These are phyloP conservation scores for Carex arenaria DNA, from an alignment of 202 grass and related monocot species.

Conservation along the genomic window DNA sequence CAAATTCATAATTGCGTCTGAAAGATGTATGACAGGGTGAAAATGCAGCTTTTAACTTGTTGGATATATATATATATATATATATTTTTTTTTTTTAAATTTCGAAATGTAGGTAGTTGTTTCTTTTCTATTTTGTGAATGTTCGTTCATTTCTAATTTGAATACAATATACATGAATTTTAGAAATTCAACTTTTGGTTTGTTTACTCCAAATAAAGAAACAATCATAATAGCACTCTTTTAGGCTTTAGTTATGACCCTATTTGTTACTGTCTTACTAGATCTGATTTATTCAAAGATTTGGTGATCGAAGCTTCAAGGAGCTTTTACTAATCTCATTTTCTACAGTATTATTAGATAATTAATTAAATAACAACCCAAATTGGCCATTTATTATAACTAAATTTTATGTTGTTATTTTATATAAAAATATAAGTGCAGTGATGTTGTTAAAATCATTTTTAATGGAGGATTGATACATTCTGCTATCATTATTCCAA, in stretches of 20 bases:
- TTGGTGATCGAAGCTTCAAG: neutral
- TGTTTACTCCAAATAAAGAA: neutral
- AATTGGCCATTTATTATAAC: neutral
- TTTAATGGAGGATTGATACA: neutral
- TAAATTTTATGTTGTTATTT: neutral
- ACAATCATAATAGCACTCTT: neutral
- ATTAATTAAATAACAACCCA: neutral
- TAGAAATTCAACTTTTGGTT: neutral
- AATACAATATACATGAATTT: neutral
- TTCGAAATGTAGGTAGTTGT: neutral
- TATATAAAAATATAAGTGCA: neutral
- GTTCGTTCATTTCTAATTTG: neutral
- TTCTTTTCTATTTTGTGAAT: neutral
- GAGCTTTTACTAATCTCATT: neutral
- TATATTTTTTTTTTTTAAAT: neutral
- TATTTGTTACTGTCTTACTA: neutral
- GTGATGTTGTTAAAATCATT: neutral
- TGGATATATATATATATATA: too few species aligned
- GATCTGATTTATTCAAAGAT: neutral
- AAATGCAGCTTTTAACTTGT: too few species aligned
- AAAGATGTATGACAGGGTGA: neutral
- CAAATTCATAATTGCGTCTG: constrained; percentile 8
- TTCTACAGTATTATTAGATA: neutral
- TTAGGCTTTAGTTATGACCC: neutral
- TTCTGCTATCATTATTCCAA: neutral